phyloP scores from a whole-genome alignment of 495 filamentous ascomycete species.

The Xylaria palmicola region DNA sequence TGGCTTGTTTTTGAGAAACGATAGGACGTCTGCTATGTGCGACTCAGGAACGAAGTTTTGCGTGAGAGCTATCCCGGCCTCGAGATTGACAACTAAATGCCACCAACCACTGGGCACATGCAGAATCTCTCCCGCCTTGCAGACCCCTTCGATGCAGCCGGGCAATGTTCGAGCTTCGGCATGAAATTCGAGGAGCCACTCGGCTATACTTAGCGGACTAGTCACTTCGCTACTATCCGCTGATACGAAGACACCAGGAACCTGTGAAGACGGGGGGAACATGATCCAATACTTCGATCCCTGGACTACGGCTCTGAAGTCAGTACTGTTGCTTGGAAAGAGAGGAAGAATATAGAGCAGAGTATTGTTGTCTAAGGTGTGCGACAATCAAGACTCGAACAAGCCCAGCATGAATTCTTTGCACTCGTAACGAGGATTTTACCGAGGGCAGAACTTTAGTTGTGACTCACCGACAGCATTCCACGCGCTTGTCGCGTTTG shows the following conservation, averaged over 20 bases:
- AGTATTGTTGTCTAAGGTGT: background rate
- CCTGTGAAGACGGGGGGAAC: slow-evolving; percentile 64
- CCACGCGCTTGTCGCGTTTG: slow-evolving; percentile 77
- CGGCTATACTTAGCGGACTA: slow-evolving; percentile 88
- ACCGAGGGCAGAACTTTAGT: background rate
- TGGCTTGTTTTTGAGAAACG: slow-evolving; percentile 78
- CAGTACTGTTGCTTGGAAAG: background rate
- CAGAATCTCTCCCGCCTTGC: slow-evolving; percentile 81
- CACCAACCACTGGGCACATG: slow-evolving; percentile 95
- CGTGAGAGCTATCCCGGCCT: slow-evolving; percentile 81
- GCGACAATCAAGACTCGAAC: background rate
- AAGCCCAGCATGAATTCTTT: background rate
- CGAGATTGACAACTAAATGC: slow-evolving; percentile 91
- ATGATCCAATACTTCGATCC: slow-evolving; percentile 98
- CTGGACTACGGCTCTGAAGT: slow-evolving; percentile 42
- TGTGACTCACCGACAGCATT: slow-evolving; percentile 66
- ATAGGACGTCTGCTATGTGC: slow-evolving; percentile 71
- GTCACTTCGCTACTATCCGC: slow-evolving; percentile 93
- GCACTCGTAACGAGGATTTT: background rate
- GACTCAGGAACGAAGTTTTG: slow-evolving; percentile 91
- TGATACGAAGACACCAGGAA: slow-evolving; percentile 87
- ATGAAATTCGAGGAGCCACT: slow-evolving; percentile 93
- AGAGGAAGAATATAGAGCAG: background rate
- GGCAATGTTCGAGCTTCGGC: slow-evolving; percentile 74
- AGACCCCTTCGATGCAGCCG: slow-evolving; percentile 86